Conservation (phyloP, 129 eudicot species). For the Gnaphalium uliginosum region DNA sequence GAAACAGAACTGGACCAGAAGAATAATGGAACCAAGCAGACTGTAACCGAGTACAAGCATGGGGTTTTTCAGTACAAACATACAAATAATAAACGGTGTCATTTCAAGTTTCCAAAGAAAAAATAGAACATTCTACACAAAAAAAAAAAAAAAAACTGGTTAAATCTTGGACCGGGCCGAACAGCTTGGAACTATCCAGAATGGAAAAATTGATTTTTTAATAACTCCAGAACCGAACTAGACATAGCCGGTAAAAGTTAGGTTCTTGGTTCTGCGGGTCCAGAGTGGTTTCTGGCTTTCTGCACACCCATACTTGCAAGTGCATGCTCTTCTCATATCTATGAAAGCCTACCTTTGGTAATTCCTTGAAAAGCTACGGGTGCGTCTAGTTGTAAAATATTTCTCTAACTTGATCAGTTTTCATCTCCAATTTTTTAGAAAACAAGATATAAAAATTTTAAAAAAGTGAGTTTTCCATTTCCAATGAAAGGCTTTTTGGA, state of each 20-base stretch:
- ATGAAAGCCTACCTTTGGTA: conserved; percentile 1
- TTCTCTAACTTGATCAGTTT: too few species aligned
- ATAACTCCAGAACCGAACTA: background rate
- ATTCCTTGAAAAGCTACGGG: background rate
- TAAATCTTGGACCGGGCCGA: background rate
- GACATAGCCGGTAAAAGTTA: background rate
- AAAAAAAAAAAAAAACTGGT: background rate
- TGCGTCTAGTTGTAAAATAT: too few species aligned
- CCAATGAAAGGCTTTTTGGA: too few species aligned
- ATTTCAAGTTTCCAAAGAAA: background rate
- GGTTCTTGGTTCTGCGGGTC: background rate
- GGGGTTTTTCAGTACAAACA: background rate
- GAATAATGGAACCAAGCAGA: conserved; percentile 1
- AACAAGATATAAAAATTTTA: too few species aligned
- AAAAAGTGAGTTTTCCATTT: too few species aligned
- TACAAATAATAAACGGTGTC: background rate
- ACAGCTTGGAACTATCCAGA: background rate
- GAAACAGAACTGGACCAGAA: background rate
- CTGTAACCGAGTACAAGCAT: background rate
- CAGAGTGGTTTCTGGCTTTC: background rate
- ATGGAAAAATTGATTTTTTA: too few species aligned
- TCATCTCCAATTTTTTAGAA: too few species aligned
- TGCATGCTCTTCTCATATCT: background rate
- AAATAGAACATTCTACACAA: background rate
- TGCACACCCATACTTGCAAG: background rate